Percentiles rank a stretch among this genome's conserved stretches.
phyloP scores from a whole-genome alignment of 148 eudicot genomes.

The Nyssa sinensis region DNA sequence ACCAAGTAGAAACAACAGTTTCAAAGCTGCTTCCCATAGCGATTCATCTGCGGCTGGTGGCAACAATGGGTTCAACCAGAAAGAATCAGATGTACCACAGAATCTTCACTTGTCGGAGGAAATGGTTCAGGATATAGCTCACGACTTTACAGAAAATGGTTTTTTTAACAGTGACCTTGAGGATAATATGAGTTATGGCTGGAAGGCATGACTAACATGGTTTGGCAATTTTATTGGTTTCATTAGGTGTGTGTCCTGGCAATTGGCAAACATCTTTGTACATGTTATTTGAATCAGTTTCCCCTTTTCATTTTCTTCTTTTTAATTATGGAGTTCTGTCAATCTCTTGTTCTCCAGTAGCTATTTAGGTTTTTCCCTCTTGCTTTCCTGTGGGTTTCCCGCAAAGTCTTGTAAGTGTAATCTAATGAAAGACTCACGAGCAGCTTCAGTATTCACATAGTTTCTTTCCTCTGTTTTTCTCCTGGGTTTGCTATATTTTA shows the following conservation, averaged over 20 bases:
- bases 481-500: not conserved
- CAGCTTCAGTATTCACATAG: constrained; percentile 6
- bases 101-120: constrained; percentile 69
- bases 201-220: constrained; percentile 62
- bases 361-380: constrained; percentile 5
- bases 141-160: constrained; percentile 64
- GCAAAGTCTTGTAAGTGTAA: constrained; percentile 30
- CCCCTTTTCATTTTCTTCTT: not conserved
- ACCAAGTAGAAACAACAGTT: constrained; percentile 68
- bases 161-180: constrained; percentile 67
- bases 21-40: constrained; percentile 49
- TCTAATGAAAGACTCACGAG: constrained; percentile 22
- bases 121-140: constrained; percentile 59
- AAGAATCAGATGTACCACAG: constrained; percentile 43
- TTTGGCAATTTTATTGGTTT: constrained; percentile 7
- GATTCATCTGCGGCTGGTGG: constrained; percentile 54
- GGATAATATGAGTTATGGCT: constrained; percentile 60
- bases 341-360: constrained; percentile 13
- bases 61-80: constrained; percentile 44
- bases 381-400: not conserved
- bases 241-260: constrained; percentile 22
- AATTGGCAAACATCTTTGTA: constrained; percentile 45
- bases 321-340: constrained; percentile 10
- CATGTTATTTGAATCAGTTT: constrained; percentile 34
- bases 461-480: not conserved